Evolutionary conservation across 768 basidiomycete species (phyloP).

Genomic region (Agaricus sinodeliciosus): DNA sequence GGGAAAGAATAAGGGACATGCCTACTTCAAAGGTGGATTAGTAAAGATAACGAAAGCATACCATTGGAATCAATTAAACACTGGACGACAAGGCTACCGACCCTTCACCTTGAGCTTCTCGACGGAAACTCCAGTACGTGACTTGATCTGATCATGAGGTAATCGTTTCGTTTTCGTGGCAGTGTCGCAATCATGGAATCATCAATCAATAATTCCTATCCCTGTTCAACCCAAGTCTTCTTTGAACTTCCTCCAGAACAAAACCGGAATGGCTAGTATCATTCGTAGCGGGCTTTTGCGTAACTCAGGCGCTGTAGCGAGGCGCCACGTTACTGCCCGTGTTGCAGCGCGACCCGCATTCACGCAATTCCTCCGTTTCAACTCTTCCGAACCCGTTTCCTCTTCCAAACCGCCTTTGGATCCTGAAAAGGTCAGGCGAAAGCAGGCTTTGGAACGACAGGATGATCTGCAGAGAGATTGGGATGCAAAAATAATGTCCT

Average conservation of each 20-base stretch:
- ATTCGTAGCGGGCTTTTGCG: conserved; percentile 1
- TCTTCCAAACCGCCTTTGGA: conserved; percentile 19
- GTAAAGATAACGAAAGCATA: too few relatives aligned
- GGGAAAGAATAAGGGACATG: neutral
- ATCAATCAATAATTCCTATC: neutral
- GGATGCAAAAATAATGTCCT: conserved; percentile 65
- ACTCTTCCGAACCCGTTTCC: conserved; percentile 22
- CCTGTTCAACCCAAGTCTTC: neutral
- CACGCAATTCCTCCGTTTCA: conserved; percentile 20
- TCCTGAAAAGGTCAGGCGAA: conserved; percentile 25
- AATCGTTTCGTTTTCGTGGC: too few relatives aligned
- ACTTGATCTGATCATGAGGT: too few relatives aligned
- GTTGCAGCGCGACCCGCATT: conserved; percentile 8
- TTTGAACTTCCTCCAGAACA: neutral
- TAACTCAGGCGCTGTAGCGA: neutral
- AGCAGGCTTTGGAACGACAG: conserved; percentile 26
- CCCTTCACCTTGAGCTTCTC: too few relatives aligned
- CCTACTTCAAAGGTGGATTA: too few relatives aligned
- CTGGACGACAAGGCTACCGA: too few relatives aligned
- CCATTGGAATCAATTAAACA: too few relatives aligned
- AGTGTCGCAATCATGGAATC: too few relatives aligned
- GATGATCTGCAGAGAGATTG: conserved; percentile 61
- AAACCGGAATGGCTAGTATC: conserved; percentile 4
- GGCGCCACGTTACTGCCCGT: conserved; percentile 4
- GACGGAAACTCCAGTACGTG: too few relatives aligned